Conservation (phyloP, 768 basidiomycete genomes). For the Tulasnella sp. region DNA sequence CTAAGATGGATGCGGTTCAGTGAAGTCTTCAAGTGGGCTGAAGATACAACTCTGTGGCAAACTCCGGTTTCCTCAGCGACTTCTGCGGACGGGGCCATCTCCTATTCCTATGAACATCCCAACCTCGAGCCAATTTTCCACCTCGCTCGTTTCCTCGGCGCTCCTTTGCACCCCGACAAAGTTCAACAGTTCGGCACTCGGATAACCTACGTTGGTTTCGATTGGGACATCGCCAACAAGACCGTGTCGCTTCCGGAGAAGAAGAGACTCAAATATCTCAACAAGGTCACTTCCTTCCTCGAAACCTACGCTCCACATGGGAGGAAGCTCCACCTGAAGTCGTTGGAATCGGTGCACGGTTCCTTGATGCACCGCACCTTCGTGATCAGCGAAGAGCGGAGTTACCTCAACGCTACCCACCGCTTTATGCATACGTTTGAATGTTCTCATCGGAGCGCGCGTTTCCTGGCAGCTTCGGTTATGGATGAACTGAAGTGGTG, state of each 20-base stretch:
- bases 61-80: not conserved
- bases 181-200: not conserved
- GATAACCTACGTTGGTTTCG: not conserved
- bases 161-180: not conserved
- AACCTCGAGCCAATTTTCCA: not conserved
- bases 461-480: not conserved
- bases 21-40: slow-evolving; percentile 42
- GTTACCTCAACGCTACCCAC: not conserved
- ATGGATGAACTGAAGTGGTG: not conserved
- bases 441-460: not conserved
- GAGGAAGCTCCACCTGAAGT: not conserved
- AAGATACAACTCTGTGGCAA: slow-evolving; percentile 41
- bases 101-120: not conserved
- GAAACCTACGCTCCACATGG: not conserved
- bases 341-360: not conserved
- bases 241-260: not conserved
- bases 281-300: not conserved
- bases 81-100: not conserved
- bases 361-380: slow-evolving; percentile 18
- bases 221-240: not conserved
- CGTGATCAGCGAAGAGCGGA: not conserved
- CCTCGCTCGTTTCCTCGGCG: not conserved
- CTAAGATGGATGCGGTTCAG: not conserved
- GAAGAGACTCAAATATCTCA: slow-evolving; percentile 3
- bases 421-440: not conserved